Percentiles rank a stretch among this genome's conserved stretches.
Conservation (phyloP, 2,329 filamentous ascomycete species). For the Paecilomyces fulvus region DNA sequence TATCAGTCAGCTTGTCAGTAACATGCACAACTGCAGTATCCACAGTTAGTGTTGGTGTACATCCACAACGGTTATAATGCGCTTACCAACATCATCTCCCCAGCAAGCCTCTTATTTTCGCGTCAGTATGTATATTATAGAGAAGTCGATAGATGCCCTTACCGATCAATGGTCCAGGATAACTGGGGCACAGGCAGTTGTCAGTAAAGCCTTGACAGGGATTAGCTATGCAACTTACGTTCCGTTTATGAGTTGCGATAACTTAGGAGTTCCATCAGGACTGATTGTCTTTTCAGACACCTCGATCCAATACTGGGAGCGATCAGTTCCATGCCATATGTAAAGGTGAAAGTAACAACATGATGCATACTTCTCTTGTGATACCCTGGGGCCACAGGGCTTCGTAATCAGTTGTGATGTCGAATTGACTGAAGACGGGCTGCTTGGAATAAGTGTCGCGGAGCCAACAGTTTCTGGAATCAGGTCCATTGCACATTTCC, state of each 20-base stretch:
- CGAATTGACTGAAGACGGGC: not conserved
- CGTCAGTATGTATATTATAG: not conserved
- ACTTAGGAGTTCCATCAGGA: not conserved
- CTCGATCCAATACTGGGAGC: not conserved
- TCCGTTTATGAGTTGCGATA: not conserved
- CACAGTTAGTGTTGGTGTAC: not conserved
- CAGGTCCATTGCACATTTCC: not conserved
- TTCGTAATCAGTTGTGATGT: not conserved
- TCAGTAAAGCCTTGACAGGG: not conserved
- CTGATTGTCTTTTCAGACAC: not conserved
- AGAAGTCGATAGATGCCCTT: not conserved
- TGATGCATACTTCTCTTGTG: not conserved
- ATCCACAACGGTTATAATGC: not conserved
- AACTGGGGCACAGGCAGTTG: not conserved
- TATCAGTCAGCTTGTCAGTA: conserved; percentile 2
- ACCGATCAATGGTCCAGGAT: not conserved
- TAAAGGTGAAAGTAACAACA: not conserved
- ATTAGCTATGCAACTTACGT: not conserved
- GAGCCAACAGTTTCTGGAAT: not conserved
- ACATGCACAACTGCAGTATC: not conserved
- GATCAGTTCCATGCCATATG: not conserved
- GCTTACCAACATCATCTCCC: not conserved
- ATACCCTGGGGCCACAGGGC: not conserved
- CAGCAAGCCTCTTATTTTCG: not conserved
- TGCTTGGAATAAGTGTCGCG: not conserved